Evolutionary conservation across 805 yeast species (phyloP), one percentile per base, ranked within the genome.

Genomic region (Cyberlindnera mycetangii): DNA sequence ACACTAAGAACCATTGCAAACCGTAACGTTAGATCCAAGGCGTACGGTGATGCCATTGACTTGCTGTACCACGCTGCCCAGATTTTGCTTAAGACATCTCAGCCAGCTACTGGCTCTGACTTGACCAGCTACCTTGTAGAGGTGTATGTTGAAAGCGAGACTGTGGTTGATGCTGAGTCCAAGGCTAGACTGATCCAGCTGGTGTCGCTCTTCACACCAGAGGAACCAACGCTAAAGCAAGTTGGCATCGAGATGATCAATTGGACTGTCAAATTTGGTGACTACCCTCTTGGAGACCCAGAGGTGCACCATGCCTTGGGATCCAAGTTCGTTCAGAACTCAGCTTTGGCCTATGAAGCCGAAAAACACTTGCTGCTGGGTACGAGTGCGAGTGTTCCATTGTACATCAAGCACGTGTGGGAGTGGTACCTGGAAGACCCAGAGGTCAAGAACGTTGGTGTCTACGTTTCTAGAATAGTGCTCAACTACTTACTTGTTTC

Each of bases 1-100:
- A 90, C 96, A 0, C 74, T 93, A 41, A 73, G 97, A 58, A 89
- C 98, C 6, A 85, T 92, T 42, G 86, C 87, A 33, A 89, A 89
- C 53, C 74, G 99, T 60, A 85, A 86, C 59, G 83, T 85, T 34
- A 79, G 86, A 51, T 61, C 81, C 19, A 79, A 79, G 48, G 79
- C 83, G 47, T 87, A 75, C 61, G 68, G 66, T 3, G 83, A 84
- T 32, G 96, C 97, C 9, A 73, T 79, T 41, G 89, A 85, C 39
- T 67, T 89, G 45, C 71, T 92, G 25, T 78, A 79, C 55, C 80
- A 81, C 53, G 90, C 92, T 33, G 76, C 95, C 0, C 68, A 78
- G 48, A 78, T 83, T 17, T 73, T 92, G 44, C 69, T 87, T 33
- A 74, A 78, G 44, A 84, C 84, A 45, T 71, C 78, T 38, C 89